phyloP scores from a whole-genome alignment of 129 eudicot species.

The Erigeron canadensis region DNA sequence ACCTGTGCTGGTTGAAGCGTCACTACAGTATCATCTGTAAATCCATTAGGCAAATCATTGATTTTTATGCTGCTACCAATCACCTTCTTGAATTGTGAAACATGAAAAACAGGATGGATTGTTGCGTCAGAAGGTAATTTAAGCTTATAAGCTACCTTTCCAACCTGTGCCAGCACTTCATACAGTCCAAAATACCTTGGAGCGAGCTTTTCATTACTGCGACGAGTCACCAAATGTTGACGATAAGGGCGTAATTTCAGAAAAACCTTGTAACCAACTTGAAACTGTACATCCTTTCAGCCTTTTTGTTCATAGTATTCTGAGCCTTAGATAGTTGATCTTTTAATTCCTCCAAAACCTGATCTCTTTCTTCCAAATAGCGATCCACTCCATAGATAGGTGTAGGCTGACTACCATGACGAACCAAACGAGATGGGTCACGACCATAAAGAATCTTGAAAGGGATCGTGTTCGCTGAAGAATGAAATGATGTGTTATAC shows the following conservation, averaged over 20 bases:
- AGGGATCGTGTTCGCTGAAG: too few species aligned
- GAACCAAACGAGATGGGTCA: too few species aligned
- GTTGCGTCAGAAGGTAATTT: background rate
- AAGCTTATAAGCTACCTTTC: background rate
- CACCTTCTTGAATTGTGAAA: background rate
- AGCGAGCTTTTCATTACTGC: background rate
- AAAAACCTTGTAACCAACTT: background rate
- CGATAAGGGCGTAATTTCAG: too few species aligned
- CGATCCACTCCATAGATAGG: too few species aligned
- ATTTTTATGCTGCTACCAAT: background rate
- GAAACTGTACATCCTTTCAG: background rate
- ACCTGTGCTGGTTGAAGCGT: background rate
- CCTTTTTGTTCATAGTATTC: too few species aligned
- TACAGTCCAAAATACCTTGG: background rate
- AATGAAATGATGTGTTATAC: too few species aligned
- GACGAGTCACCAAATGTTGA: background rate
- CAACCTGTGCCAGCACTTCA: background rate
- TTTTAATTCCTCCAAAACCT: background rate
- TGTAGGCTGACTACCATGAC: too few species aligned
- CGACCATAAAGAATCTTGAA: too few species aligned
- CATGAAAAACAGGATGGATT: too few species aligned
- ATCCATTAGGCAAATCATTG: background rate
- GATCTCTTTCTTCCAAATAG: background rate
- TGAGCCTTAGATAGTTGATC: background rate
- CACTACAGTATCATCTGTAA: background rate